Evolutionary conservation across 306 rosid species (phyloP).

Genomic region (Hippophae rhamnoides): DNA sequence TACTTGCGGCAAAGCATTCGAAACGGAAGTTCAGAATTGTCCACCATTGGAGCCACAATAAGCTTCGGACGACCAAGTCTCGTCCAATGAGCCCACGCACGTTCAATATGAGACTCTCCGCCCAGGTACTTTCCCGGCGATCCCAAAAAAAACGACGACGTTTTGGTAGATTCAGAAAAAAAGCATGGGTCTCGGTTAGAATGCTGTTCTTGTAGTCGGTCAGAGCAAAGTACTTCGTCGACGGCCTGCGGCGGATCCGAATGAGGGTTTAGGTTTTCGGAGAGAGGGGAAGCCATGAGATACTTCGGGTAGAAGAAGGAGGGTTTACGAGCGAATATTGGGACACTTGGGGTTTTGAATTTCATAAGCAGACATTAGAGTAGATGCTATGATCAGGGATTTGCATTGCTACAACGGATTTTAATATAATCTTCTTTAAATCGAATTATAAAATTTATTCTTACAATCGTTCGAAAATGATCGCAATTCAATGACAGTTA

Average conservation of each 20-base stretch:
- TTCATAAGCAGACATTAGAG: constrained; percentile 47
- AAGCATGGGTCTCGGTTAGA: neutral
- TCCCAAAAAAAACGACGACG: constrained; percentile 9
- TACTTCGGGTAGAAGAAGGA: constrained; percentile 8
- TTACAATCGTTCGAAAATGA: too few species aligned
- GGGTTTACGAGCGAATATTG: constrained; percentile 11
- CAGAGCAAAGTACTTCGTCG: constrained; percentile 34
- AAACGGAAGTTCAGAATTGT: constrained; percentile 87
- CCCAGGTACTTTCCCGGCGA: constrained; percentile 26
- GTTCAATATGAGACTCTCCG: constrained; percentile 44
- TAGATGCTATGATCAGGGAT: neutral
- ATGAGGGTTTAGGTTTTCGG: constrained; percentile 16
- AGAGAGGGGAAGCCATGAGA: constrained; percentile 36
- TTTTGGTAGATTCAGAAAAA: constrained; percentile 7
- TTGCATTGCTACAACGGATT: too few species aligned
- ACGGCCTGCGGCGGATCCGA: constrained; percentile 22
- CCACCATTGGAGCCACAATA: constrained; percentile 94
- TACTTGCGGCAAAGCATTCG: constrained; percentile 88
- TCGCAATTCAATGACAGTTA: too few species aligned
- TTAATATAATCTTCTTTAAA: too few species aligned
- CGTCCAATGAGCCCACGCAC: constrained; percentile 91
- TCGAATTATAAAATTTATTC: too few species aligned
- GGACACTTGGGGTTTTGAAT: constrained; percentile 26
- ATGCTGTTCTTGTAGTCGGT: constrained; percentile 11
- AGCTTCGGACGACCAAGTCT: constrained; percentile 70